phyloP scores from a whole-genome alignment of 305 asterid genomes.

The Fraxinus albicans region DNA sequence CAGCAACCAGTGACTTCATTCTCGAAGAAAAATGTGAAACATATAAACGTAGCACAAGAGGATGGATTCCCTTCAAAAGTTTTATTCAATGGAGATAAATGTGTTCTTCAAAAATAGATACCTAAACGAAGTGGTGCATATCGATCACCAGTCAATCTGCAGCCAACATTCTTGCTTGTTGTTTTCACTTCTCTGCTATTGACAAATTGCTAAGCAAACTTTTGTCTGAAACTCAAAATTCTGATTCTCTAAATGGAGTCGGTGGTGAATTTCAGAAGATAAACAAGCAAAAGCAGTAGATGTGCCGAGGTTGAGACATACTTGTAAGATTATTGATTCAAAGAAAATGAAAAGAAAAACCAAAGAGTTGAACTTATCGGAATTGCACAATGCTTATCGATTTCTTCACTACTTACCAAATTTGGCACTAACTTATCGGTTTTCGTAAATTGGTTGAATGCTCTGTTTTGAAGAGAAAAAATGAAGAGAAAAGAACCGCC shows the following conservation, averaged over 20 bases:
- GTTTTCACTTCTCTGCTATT: conserved; percentile 40
- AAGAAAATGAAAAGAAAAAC: too few species aligned
- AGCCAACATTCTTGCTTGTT: conserved; percentile 34
- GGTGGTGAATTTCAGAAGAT: neutral
- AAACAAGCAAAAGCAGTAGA: neutral
- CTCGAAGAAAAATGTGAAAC: conserved; percentile 41
- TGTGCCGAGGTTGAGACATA: neutral
- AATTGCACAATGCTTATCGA: too few species aligned
- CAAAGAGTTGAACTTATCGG: too few species aligned
- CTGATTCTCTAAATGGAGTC: neutral
- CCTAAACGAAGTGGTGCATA: conserved; percentile 37
- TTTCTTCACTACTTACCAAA: too few species aligned
- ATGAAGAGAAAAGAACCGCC: too few species aligned
- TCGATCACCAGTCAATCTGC: conserved; percentile 24
- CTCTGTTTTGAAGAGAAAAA: too few species aligned
- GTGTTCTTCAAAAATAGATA: conserved; percentile 58
- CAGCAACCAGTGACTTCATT: conserved; percentile 80
- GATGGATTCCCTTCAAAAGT: conserved; percentile 81
- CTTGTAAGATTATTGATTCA: too few species aligned
- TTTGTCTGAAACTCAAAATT: neutral
- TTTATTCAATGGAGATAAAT: conserved; percentile 82
- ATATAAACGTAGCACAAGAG: conserved; percentile 43
- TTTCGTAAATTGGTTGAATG: too few species aligned
- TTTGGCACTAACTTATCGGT: too few species aligned
- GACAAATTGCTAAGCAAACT: conserved; percentile 33